Conservation (phyloP, 2,329 filamentous ascomycete species). For the Pyrenophora seminiperda region DNA sequence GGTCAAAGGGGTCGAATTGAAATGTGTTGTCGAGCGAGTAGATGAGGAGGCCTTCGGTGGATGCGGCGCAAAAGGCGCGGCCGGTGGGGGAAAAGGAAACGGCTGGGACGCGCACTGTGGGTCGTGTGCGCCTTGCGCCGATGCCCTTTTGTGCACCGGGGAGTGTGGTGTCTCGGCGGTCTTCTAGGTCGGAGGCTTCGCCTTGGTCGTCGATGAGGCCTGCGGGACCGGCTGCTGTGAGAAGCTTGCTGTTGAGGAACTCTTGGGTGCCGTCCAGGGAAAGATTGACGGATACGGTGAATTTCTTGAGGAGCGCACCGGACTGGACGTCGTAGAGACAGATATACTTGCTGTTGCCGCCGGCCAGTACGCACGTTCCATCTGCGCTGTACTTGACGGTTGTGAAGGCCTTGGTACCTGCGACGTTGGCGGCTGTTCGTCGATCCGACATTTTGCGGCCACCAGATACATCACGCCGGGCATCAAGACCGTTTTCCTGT, state of each 20-base stretch:
- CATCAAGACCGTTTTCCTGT: slow-evolving; percentile 85
- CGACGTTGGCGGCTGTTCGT: slow-evolving; percentile 85
- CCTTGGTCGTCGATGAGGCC: slow-evolving; percentile 86
- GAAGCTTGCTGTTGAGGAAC: slow-evolving; percentile 87
- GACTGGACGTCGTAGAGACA: slow-evolving; percentile 95
- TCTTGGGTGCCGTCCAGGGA: slow-evolving; percentile 95
- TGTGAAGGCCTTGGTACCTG: slow-evolving; percentile 88
- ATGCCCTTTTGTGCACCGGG: slow-evolving; percentile 90
- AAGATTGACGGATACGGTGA: slow-evolving; percentile 93
- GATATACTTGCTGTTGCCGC: slow-evolving; percentile 97
- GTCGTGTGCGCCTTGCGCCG: slow-evolving; percentile 75
- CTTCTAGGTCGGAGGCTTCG: slow-evolving; percentile 86
- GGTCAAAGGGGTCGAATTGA: slow-evolving; percentile 93
- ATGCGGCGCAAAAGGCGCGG: slow-evolving; percentile 89
- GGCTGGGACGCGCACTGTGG: slow-evolving; percentile 82
- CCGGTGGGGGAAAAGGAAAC: slow-evolving; percentile 90
- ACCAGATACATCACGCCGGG: slow-evolving; percentile 88
- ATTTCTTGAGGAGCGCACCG: slow-evolving; percentile 91
- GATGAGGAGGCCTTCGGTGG: slow-evolving; percentile 89
- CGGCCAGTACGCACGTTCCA: slow-evolving; percentile 86
- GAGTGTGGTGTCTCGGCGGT: slow-evolving; percentile 76
- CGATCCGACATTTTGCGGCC: slow-evolving; percentile 88
- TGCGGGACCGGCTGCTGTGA: slow-evolving; percentile 87
- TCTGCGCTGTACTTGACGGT: slow-evolving; percentile 91
- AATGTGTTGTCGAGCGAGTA: slow-evolving; percentile 86